Evolutionary conservation across 306 rosid species (phyloP).

Genomic region (Vigna nakashimae): DNA sequence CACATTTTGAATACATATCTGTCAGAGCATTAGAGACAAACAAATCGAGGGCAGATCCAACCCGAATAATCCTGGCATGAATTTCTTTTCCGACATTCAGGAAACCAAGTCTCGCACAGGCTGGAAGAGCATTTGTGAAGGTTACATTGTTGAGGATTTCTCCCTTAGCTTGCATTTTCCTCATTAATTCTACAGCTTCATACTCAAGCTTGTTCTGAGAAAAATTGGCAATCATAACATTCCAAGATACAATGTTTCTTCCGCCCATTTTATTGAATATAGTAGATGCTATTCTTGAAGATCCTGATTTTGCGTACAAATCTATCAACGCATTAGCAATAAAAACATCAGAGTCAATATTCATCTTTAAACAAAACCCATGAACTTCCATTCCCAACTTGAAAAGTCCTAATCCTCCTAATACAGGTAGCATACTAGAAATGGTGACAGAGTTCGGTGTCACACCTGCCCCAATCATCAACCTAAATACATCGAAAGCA

Average conservation of each 20-base stretch:
- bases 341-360: conserved; percentile 68
- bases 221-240: conserved; percentile 87
- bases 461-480: conserved; percentile 65
- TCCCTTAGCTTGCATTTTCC: conserved; percentile 72
- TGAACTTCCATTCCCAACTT: conserved; percentile 71
- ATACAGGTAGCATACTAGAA: conserved; percentile 74
- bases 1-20: conserved; percentile 87
- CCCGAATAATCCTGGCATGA: conserved; percentile 68
- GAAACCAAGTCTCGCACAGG: conserved; percentile 78
- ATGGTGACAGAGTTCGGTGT: conserved; percentile 74
- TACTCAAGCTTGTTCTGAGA: conserved; percentile 72
- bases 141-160: conserved; percentile 73
- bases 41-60: conserved; percentile 62
- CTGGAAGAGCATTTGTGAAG: conserved; percentile 88
- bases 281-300: conserved; percentile 53
- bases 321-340: conserved; percentile 79
- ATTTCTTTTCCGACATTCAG: conserved; percentile 74
- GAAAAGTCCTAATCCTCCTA: conserved; percentile 70
- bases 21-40: conserved; percentile 82
- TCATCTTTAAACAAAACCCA: conserved; percentile 68
- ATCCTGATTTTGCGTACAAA: conserved; percentile 84
- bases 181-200: conserved; percentile 66
- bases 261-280: conserved; percentile 64
- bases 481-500: conserved; percentile 64
- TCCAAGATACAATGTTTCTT: conserved; percentile 84